Percentiles rank a stretch among this genome's conserved stretches.
These are phyloP conservation scores for Hippophae gyantsensis DNA, from an alignment of 306 rosid genomes.

Conservation along the genomic window DNA sequence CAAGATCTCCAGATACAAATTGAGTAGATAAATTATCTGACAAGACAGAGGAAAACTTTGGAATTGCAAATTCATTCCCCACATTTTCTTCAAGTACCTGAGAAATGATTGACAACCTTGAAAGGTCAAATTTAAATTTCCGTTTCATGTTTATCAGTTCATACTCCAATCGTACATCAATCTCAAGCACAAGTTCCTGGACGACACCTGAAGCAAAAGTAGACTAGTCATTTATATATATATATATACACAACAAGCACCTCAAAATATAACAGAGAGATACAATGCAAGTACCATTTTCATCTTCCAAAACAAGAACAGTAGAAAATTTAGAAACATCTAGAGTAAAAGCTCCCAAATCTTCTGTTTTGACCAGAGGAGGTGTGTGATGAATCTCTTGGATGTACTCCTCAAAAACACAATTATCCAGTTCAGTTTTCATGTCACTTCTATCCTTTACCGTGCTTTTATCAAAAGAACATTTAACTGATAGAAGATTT, in stretches of 20 bases:
- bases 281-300: conserved; percentile 40
- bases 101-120: conserved; percentile 54
- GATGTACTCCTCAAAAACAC: conserved; percentile 21
- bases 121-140: conserved; percentile 43
- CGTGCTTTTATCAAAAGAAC: conserved; percentile 19
- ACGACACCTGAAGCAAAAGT: conserved; percentile 45
- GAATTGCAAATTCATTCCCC: conserved; percentile 32
- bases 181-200: conserved; percentile 52
- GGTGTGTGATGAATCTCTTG: conserved; percentile 29
- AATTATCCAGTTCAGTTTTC: conserved; percentile 20
- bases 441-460: conserved; percentile 25
- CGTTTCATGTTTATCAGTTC: conserved; percentile 34
- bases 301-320: conserved; percentile 52
- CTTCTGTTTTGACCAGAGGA: conserved; percentile 32
- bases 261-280: conserved; percentile 3
- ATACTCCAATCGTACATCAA: conserved; percentile 44
- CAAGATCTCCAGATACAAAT: conserved; percentile 31
- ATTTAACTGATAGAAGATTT: conserved; percentile 34
- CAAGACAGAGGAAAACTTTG: conserved; percentile 51
- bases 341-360: conserved; percentile 36
- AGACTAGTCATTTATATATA: conserved; percentile 17
- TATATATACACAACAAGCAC: conserved; percentile 1
- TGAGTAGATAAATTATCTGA: conserved; percentile 26
- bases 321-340: conserved; percentile 43
- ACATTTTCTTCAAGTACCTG: conserved; percentile 33